A percentile compares a stretch with the other conserved stretches of the same genome.
phyloP scores from a whole-genome alignment of 495 filamentous ascomycete genomes.

The Hypoxylon intermedium region DNA sequence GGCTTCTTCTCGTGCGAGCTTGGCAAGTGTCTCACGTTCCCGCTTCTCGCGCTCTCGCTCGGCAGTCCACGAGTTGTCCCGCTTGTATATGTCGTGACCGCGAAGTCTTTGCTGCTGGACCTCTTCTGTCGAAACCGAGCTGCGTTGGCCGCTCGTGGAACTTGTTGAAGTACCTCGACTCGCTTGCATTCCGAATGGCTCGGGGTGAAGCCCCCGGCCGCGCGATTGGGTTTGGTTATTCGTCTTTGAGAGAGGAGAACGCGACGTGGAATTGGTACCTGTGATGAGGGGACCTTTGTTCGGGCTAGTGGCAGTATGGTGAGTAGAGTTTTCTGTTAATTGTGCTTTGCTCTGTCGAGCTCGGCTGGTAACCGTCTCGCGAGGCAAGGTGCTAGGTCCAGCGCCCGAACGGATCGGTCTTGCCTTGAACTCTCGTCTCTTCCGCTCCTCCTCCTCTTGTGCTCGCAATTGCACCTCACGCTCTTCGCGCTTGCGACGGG shows the following conservation, averaged over 20 bases:
- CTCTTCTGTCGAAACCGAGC: slow-evolving; percentile 57
- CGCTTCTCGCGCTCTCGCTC: slow-evolving; percentile 59
- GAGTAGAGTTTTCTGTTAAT: slow-evolving; percentile 37
- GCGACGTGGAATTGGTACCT: slow-evolving; percentile 6
- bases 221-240: slow-evolving; percentile 34
- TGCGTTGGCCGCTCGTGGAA: slow-evolving; percentile 51
- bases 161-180: slow-evolving; percentile 49
- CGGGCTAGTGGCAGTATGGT: slow-evolving; percentile 6
- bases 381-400: slow-evolving; percentile 46
- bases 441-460: slow-evolving; percentile 65
- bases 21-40: slow-evolving; percentile 64
- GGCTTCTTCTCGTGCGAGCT: slow-evolving; percentile 66
- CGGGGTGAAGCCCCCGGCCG: slow-evolving; percentile 31
- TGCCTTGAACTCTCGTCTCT: slow-evolving; percentile 69
- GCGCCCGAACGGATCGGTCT: slow-evolving; percentile 60
- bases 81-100: slow-evolving; percentile 67
- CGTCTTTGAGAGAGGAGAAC: slow-evolving; percentile 34
- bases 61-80: slow-evolving; percentile 57
- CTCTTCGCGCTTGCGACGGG: slow-evolving; percentile 70
- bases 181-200: slow-evolving; percentile 26
- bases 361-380: slow-evolving; percentile 64
- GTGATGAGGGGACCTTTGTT: slow-evolving; percentile 27
- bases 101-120: slow-evolving; percentile 58
- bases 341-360: slow-evolving; percentile 59
- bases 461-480: slow-evolving; percentile 68